Conservation (phyloP, 2,329 filamentous ascomycete genomes). For the Colletotrichum australisinense region DNA sequence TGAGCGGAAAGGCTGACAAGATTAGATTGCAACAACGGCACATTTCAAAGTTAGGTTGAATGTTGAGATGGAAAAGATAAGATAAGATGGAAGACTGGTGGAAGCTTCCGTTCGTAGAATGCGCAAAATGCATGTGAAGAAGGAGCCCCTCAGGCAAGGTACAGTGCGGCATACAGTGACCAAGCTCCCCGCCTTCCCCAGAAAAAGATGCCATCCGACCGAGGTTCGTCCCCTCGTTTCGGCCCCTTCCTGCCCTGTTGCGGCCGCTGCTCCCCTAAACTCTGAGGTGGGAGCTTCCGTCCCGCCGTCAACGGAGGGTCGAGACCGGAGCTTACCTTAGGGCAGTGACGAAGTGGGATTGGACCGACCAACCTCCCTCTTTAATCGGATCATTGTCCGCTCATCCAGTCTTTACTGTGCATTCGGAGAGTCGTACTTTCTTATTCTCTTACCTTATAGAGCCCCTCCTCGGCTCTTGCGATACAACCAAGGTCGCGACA, state of each 20-base stretch:
- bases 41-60: too few relatives aligned
- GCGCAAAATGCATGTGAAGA: neutral
- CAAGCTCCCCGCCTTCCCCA: neutral
- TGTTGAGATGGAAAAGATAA: neutral
- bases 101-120: neutral
- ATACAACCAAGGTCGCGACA: neutral
- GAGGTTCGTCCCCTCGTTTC: constrained; percentile 19
- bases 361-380: neutral
- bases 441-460: too few relatives aligned
- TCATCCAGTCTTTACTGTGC: neutral
- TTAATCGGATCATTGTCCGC: neutral
- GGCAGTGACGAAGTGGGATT: neutral
- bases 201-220: constrained; percentile 21
- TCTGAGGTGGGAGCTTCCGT: constrained; percentile 4
- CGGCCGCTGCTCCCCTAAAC: neutral
- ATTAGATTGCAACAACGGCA: neutral
- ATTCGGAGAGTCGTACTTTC: too few relatives aligned
- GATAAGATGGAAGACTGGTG: neutral
- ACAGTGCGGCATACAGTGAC: neutral
- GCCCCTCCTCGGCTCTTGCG: neutral
- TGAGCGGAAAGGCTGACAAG: too few relatives aligned
- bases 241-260: neutral
- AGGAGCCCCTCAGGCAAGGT: neutral
- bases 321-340: constrained; percentile 10
- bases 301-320: neutral